Percentiles rank a stretch among this genome's conserved stretches.
Conservation (phyloP, 2,329 filamentous ascomycete genomes). For the Chaetomium sp. region DNA sequence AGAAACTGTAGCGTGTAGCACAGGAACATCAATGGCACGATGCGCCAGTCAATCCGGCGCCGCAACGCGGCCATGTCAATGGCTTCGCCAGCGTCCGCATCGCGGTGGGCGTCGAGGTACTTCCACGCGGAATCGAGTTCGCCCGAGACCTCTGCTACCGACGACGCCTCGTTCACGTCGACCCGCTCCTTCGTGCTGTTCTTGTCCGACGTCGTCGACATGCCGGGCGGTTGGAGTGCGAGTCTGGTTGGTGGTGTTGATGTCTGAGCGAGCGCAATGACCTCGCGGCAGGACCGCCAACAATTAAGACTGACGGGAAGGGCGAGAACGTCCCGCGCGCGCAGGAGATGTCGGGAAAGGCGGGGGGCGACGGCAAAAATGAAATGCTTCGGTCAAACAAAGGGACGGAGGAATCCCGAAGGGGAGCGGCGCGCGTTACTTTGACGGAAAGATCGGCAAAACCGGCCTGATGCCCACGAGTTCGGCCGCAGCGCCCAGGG, state of each 20-base stretch:
- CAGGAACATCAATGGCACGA: slow-evolving; percentile 55
- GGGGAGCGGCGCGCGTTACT: no score
- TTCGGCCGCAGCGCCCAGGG: slow-evolving; percentile 6
- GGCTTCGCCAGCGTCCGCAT: slow-evolving; percentile 24
- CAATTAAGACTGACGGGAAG: not conserved
- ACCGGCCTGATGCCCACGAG: slow-evolving; percentile 7
- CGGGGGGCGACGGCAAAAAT: not conserved
- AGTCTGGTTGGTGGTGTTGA: not conserved
- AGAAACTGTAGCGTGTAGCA: slow-evolving; percentile 59
- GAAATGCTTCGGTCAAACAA: not conserved
- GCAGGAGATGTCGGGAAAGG: not conserved
- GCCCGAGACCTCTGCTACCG: slow-evolving; percentile 10
- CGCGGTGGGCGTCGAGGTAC: slow-evolving; percentile 37
- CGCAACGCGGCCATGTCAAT: slow-evolving; percentile 42
- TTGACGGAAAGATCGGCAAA: slow-evolving; percentile 5
- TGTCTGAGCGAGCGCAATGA: slow-evolving; percentile 1
- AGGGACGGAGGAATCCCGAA: not conserved
- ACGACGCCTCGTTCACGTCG: slow-evolving; percentile 8
- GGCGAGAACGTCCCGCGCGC: not conserved
- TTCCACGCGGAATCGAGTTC: slow-evolving; percentile 41
- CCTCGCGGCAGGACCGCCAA: not conserved
- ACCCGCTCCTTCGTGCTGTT: slow-evolving; percentile 14
- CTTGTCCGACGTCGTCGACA: slow-evolving; percentile 17
- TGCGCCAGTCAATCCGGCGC: slow-evolving; percentile 51
- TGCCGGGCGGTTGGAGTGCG: slow-evolving; percentile 2